Conservation (phyloP, 1,284 basidiomycete species). For the Melampsora abietis-canadensis region DNA sequence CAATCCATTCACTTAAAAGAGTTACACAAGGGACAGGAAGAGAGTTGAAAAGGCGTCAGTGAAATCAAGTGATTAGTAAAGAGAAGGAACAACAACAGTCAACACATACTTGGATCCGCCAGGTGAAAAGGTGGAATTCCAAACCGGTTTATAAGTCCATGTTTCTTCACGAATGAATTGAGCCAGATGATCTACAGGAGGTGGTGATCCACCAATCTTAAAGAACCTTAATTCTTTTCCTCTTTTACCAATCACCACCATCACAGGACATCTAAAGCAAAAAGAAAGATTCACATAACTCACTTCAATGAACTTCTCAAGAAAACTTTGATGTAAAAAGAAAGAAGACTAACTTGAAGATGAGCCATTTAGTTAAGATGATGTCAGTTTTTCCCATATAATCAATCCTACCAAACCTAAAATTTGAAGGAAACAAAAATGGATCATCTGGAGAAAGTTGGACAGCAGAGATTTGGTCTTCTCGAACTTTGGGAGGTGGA, state of each 20-base stretch:
- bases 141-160: constrained; percentile 22
- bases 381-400: constrained; percentile 41
- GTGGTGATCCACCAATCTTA: constrained; percentile 43
- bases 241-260: constrained; percentile 46
- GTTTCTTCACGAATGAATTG: constrained; percentile 26
- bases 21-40: neutral
- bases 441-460: constrained; percentile 27
- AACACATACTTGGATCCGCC: constrained; percentile 26
- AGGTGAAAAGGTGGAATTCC: constrained; percentile 33
- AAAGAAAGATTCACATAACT: no score
- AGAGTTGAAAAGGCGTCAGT: neutral
- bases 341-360: constrained; percentile 25
- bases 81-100: neutral
- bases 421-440: constrained; percentile 20
- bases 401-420: constrained; percentile 38
- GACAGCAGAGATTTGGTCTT: constrained; percentile 17
- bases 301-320: neutral
- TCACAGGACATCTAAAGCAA: constrained; percentile 45
- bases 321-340: no score
- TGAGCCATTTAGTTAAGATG: constrained; percentile 39
- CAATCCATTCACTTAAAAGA: constrained; percentile 34
- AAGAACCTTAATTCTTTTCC: constrained; percentile 46
- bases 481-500: constrained; percentile 20
- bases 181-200: constrained; percentile 35
- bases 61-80: neutral